Base-by-base conservation (phyloP, 1,139 yeast genomes). In the Zygosaccharomyces sapae region DNA sequence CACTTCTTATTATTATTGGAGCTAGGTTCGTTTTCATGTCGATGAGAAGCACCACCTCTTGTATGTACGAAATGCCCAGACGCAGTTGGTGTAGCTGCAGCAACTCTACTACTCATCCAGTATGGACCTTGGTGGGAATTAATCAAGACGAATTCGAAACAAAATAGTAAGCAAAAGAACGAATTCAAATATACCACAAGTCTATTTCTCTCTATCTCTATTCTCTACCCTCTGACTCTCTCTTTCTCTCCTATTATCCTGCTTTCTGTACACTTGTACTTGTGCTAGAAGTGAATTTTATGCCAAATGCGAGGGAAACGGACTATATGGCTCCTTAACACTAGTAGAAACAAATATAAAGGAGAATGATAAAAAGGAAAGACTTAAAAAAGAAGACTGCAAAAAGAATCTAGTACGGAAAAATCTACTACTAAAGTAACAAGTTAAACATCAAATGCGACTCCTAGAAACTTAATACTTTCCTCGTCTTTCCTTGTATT, bases 11-110 rank as follows among this genome's bases (percentile, higher is more conserved):
- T 24, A 24, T 38, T 31, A 20, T 6, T 22, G 25, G 25, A 6
- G 9, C 25, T 22, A 4, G 25, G 7, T 22, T 33, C 34, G 41
- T 33, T 35, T 12, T 35, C 38, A 35, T 22, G 38, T 24, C 6
- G 10, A 29, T 24, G 39, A 19, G 33, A 34, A 13, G 40, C 24
- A 13, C 44, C 40, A 18, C 37, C 38, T 22, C 35, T 44, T 12
- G 41, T 12, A 16, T 38, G 33, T 22, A 38, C 27, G 20, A 38
- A 33, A 29, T 13, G 27, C 25, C 34, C 41, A 38, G 34, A 7
- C 13, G 34, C 31, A 16, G 33, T 38, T 16, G 41, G 20, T 29
- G 34, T 33, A 19, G 27, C 41, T 24, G 25, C 25, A 22, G 25
- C 25, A 22, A 22, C 7, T 22, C 7, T 22, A 22, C 25, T 22